phyloP scores from a whole-genome alignment of 139 green algal species.

The Picochlorum sp. region DNA sequence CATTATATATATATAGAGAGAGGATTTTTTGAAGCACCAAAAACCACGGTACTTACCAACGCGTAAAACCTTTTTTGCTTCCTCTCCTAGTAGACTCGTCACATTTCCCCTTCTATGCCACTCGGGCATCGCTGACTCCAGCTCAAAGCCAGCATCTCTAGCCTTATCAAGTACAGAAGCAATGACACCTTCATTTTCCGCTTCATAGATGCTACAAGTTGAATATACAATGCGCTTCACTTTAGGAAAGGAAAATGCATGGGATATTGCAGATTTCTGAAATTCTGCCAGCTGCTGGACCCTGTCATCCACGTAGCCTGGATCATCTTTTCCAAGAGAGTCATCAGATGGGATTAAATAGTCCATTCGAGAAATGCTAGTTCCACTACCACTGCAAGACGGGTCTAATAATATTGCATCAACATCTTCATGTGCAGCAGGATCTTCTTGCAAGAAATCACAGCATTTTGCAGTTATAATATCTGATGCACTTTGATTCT shows the following conservation, averaged over 20 bases:
- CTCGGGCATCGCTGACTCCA: slow-evolving; percentile 45
- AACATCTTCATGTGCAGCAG: slow-evolving; percentile 19
- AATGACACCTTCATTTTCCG: slow-evolving; percentile 90
- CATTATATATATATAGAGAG: too few species aligned
- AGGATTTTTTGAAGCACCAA: too few species aligned
- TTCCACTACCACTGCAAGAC: slow-evolving; percentile 77
- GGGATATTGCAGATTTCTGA: slow-evolving; percentile 61
- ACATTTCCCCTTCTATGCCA: slow-evolving; percentile 63
- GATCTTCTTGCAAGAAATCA: slow-evolving; percentile 75
- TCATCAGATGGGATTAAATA: slow-evolving; percentile 55
- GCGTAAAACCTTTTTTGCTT: slow-evolving; percentile 42
- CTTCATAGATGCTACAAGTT: slow-evolving; percentile 65
- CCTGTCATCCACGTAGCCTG: slow-evolving; percentile 19
- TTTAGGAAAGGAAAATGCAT: slow-evolving; percentile 73
- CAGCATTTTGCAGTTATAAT: slow-evolving; percentile 23
- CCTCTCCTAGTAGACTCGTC: slow-evolving; percentile 10
- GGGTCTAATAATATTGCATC: slow-evolving; percentile 80
- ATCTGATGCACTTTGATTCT: slow-evolving; percentile 30
- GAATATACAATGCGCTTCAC: slow-evolving; percentile 81
- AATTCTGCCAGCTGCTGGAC: slow-evolving; percentile 45
- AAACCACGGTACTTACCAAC: too few species aligned
- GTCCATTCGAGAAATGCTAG: slow-evolving; percentile 54
- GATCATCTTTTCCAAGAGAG: neutral
- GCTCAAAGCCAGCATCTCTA: slow-evolving; percentile 40
- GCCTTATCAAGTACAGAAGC: slow-evolving; percentile 51